Evolutionary conservation across 495 filamentous ascomycete genomes (phyloP), one percentile per base, ranked within the genome.

Genomic region (Cryomyces antarcticus): DNA sequence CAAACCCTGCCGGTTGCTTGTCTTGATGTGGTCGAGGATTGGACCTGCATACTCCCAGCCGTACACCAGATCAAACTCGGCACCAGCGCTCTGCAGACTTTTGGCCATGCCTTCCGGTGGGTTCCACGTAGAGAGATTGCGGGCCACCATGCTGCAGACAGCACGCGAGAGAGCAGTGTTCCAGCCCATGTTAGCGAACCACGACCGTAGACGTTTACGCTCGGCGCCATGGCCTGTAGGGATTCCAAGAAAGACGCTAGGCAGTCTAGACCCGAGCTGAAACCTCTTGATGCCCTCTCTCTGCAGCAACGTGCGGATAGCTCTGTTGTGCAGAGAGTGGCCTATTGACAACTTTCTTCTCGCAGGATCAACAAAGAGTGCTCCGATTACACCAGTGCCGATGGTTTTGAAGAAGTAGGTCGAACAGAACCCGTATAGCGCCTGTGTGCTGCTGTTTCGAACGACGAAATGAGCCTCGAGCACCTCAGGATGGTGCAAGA

Each of bases 401-500:
- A 70, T 72, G 1, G 71, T 70, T 37, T 71, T 72, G 59, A 78
- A 75, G 57, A 70, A 83, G 54, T 89, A 93, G 7, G 85, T 92
- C 0, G 82, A 76, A 55, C 81, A 84, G 57, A 93, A 93, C 24
- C 85, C 85, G 57, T 88, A 92, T 6, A 93, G 61, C 0, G 79
- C 81, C 38, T 81, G 76, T 0, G 85, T 93, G 57, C 75, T 86
- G 61, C 79, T 87, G 59, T 93, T 93, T 6, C 85, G 80, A 38
- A 93, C 85, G 13, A 93, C 82, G 55, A 83, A 93, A 52, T 93
- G 85, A 7, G 78, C 64, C 57, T 88, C 82, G 39, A 82, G 72
- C 30, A 88, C 59, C 13, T 75, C 63, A 45, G 68, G 66, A 55
- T 73, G 68, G 52, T 69, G 72, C 5, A 92, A 61, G 30, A 81